Evolutionary conservation across 352 stramenopile genomes (phyloP), one percentile per base, ranked within the genome.

Genomic region (Blastocystis sp.): DNA sequence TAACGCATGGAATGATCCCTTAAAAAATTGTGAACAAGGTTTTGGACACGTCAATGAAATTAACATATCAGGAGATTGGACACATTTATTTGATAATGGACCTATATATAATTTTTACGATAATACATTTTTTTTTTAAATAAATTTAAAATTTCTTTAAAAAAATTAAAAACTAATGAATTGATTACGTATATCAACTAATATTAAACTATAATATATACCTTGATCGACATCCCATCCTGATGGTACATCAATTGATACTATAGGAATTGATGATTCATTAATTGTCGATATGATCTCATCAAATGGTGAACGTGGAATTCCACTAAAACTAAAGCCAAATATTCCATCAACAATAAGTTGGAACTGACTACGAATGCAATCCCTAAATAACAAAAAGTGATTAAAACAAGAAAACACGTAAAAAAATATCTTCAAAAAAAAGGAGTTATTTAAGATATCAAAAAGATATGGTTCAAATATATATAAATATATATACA

Each of bases 261-360:
- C 74, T 43, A 96, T 83, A 2, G 82, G 79, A 4, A 75, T 19
- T 7, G 21, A n/a, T 30, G 46, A 30, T 11, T 33, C 16, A 36
- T 64, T 47, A 36, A 40, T 6, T 19, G 19, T 23, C 43, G 68
- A 28, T 30, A 96, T 76, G 30, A 95, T 77, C 0, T 65, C 66
- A 45, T 88, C 79, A 67, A 93, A 95, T 4, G 86, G 86, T 18
- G 80, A 64, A 41, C 86, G 79, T 49, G 86, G 75, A 5, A 65
- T 73, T 1, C 88, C 88, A 33, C 69, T 55, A 57, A 88, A 97
- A 43, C 82, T 93, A 73, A 99, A 99, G 2, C 91, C 91, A 75
- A 99, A 98, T 37, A 99, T 88, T 4, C 82, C 82, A 68, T 99
- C 91, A 4, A 99, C 67, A 30, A 99, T 81, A n/a, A 92, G 43